These are phyloP conservation scores for Cydonia oblonga DNA, from an alignment of 331 rosid species.

Conservation along the genomic window DNA sequence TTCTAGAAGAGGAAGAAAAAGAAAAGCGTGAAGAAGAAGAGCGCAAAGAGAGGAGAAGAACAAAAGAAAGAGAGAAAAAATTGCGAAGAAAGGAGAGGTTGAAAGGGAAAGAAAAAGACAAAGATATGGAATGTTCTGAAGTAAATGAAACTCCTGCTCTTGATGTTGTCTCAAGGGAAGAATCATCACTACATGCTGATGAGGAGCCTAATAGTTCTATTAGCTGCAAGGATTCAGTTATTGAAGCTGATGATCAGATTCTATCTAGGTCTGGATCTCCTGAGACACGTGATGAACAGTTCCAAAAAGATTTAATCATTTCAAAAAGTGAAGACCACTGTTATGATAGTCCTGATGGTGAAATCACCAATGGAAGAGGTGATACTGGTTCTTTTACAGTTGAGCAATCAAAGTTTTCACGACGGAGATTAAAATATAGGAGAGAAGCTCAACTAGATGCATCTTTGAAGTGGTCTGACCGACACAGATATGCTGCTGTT, in stretches of 20 bases:
- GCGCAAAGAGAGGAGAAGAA: slow-evolving; percentile 88
- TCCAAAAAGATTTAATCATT: slow-evolving; percentile 27
- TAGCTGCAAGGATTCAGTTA: slow-evolving; percentile 36
- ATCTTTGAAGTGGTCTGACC: slow-evolving; percentile 74
- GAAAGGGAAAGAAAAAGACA: slow-evolving; percentile 88
- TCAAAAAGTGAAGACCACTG: slow-evolving; percentile 32
- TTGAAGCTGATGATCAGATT: slow-evolving; percentile 43
- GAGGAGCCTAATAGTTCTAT: slow-evolving; percentile 44
- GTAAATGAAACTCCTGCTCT: slow-evolving; percentile 30
- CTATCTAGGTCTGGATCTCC: slow-evolving; percentile 45
- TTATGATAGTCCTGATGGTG: slow-evolving; percentile 43
- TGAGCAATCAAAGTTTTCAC: slow-evolving; percentile 51
- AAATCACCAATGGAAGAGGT: slow-evolving; percentile 31
- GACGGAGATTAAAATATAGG: slow-evolving; percentile 41
- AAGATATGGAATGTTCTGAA: slow-evolving; percentile 43
- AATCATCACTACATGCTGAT: slow-evolving; percentile 36
- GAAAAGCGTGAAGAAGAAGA: slow-evolving; percentile 96
- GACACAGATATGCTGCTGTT: slow-evolving; percentile 43
- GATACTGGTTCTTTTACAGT: slow-evolving; percentile 39
- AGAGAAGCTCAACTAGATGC: slow-evolving; percentile 54
- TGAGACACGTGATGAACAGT: slow-evolving; percentile 38
- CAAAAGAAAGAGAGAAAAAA: slow-evolving; percentile 92
- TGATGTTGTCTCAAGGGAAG: slow-evolving; percentile 51
- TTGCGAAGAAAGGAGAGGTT: slow-evolving; percentile 88
- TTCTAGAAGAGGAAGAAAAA: slow-evolving; percentile 98